Conservation (phyloP, 192 early-diverging fungal species). For the Ambispora gerdemannii region DNA sequence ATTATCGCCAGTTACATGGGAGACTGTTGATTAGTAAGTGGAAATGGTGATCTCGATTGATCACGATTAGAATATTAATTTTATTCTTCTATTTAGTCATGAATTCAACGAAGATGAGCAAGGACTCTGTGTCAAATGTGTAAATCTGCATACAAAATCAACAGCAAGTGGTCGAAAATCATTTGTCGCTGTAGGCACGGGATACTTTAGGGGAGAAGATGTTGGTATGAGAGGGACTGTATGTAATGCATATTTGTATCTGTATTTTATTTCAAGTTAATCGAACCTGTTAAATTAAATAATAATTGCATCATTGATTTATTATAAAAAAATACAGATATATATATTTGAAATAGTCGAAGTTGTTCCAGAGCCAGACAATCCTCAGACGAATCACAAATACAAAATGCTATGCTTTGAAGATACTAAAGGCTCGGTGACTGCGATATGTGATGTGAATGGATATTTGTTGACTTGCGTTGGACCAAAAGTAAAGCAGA, state of each 20-base stretch:
- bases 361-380: slow-evolving; percentile 92
- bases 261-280: slow-evolving; percentile 3
- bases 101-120: slow-evolving; percentile 81
- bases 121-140: slow-evolving; percentile 69
- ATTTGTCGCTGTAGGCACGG: slow-evolving; percentile 87
- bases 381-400: slow-evolving; percentile 90
- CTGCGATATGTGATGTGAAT: slow-evolving; percentile 77
- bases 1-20: slow-evolving; percentile 93
- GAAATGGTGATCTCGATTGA: slow-evolving; percentile 26
- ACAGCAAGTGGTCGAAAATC: slow-evolving; percentile 80
- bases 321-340: too few species aligned
- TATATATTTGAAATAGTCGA: slow-evolving; percentile 94
- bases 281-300: neutral
- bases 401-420: slow-evolving; percentile 79
- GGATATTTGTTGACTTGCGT: slow-evolving; percentile 85
- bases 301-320: neutral
- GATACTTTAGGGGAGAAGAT: slow-evolving; percentile 87
- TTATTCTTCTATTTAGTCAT: slow-evolving; percentile 35
- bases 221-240: slow-evolving; percentile 81
- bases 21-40: slow-evolving; percentile 75
- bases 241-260: slow-evolving; percentile 20
- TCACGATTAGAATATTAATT: slow-evolving; percentile 28
- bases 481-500: slow-evolving; percentile 70
- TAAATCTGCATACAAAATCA: slow-evolving; percentile 81
- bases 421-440: slow-evolving; percentile 86